Evolutionary conservation across 306 rosid genomes (phyloP), one percentile per base, ranked within the genome.

Genomic region (Dryas drummondii): DNA sequence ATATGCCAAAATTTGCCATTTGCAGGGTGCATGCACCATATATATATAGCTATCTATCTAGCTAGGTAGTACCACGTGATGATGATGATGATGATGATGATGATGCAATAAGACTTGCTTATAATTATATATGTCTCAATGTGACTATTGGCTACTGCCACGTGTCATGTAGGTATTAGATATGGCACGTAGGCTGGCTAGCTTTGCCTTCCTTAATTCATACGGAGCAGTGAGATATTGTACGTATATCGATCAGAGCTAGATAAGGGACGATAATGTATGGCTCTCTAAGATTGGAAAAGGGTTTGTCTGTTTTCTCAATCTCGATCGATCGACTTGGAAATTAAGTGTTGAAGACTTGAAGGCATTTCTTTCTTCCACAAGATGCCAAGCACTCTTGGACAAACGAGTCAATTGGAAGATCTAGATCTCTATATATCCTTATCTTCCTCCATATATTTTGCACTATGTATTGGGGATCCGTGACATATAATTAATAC

Each of bases 331-430:
- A 32, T 32, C 63, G 63, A 26, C 41, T 58, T 58, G 1, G 40
- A 58, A 37, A 37, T 46, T 46, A 46, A 5, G 49, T 1, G 9
- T 8, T 5, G 1, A 46, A 46, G 5, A 65, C 66, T 37, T 72
- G 73, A 66, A 73, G 52, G 78, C 63, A 72, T 64, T 57, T 49
- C 52, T 77, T 76, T 22, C 73, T 63, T 73, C 63, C 69, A 65
- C 41, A 77, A 88, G 27, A 86, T 72, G 90, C 79, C 84, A 80
- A 72, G 2, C 84, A 73, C 80, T 73, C 76, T 7, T 62, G 64
- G 88, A 84, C 93, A 87, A 89, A 84, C 78, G 53, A 82, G 79
- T 32, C 37, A 32, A 32, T 83, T 83, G 82, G 69, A 0, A 54
- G 37, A 19, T 70, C 37, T 32, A 32, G 37, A 32, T 32, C 37